Conservation (phyloP, 2,329 filamentous ascomycete species). For the Metarhizium brunneum region DNA sequence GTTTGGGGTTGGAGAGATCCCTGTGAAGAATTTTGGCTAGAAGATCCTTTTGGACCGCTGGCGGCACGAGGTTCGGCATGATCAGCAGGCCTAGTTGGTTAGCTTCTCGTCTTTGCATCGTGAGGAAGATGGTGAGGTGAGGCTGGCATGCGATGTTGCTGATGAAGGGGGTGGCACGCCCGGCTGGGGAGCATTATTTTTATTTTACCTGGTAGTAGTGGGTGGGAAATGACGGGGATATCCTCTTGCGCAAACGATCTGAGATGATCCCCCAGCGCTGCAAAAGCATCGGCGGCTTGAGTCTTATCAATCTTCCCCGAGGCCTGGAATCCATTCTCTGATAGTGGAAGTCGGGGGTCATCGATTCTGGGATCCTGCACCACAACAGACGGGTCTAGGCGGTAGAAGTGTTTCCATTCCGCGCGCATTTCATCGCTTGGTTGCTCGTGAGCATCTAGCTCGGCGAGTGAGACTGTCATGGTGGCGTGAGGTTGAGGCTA, state of each 20-base stretch:
- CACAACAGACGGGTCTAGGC: slow-evolving; percentile 44
- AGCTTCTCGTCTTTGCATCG: background rate
- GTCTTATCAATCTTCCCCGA: slow-evolving; percentile 33
- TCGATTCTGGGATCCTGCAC: slow-evolving; percentile 46
- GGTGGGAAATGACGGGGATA: slow-evolving; percentile 51
- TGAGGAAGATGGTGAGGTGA: too few relatives aligned
- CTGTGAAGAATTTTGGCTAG: slow-evolving; percentile 67
- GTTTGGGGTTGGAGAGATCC: slow-evolving; percentile 62
- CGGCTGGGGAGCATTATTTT: background rate
- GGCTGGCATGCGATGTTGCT: too few relatives aligned
- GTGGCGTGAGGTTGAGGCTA: background rate
- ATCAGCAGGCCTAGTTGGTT: slow-evolving; percentile 60
- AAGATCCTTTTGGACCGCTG: slow-evolving; percentile 56
- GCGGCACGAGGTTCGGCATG: slow-evolving; percentile 64
- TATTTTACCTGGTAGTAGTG: slow-evolving; percentile 55
- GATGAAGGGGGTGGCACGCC: too few relatives aligned
- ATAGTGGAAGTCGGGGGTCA: slow-evolving; percentile 32
- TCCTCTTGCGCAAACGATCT: slow-evolving; percentile 25
- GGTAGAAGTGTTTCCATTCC: slow-evolving; percentile 68
- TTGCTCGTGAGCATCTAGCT: slow-evolving; percentile 67
- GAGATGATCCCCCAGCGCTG: slow-evolving; percentile 25
- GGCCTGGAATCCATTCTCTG: slow-evolving; percentile 34
- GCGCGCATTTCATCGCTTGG: slow-evolving; percentile 62
- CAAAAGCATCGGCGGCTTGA: slow-evolving; percentile 31
- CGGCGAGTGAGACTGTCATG: slow-evolving; percentile 20